Percentiles rank a stretch among this genome's conserved stretches.
phyloP scores from a whole-genome alignment of 768 basidiomycete species.

The Leccinum boreale region DNA sequence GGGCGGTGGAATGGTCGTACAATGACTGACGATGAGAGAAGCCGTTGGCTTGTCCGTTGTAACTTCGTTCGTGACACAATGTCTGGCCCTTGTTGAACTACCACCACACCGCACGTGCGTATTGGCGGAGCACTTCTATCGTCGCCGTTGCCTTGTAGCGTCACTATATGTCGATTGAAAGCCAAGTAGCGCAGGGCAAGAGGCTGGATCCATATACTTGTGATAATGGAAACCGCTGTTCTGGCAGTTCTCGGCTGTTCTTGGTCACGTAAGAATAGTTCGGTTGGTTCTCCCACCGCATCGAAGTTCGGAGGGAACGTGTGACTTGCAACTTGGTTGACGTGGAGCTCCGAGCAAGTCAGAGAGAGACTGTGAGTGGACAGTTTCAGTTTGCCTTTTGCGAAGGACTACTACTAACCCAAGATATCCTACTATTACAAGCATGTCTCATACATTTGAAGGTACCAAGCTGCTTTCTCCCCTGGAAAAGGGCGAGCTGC shows the following conservation, averaged over 20 bases:
- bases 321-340: not conserved
- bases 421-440: not conserved
- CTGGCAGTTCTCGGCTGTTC: not conserved
- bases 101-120: no score
- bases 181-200: no score
- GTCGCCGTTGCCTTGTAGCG: no score
- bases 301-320: not conserved
- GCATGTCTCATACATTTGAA: slow-evolving; percentile 4
- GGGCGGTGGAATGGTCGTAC: not conserved
- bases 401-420: not conserved
- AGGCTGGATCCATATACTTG: no score
- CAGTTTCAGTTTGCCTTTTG: not conserved
- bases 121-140: no score
- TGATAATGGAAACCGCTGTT: not conserved
- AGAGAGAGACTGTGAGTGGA: not conserved
- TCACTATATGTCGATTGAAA: no score
- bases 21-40: not conserved
- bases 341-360: not conserved
- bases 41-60: no score
- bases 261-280: not conserved
- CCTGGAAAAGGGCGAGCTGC: slow-evolving; percentile 19
- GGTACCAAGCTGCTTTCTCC: slow-evolving; percentile 10
- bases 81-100: no score
- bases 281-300: not conserved
- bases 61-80: no score